Evolutionary conservation across 2,329 filamentous ascomycete genomes (phyloP), one percentile per base, ranked within the genome.

Genomic region (Proliferodiscus dingleyae): DNA sequence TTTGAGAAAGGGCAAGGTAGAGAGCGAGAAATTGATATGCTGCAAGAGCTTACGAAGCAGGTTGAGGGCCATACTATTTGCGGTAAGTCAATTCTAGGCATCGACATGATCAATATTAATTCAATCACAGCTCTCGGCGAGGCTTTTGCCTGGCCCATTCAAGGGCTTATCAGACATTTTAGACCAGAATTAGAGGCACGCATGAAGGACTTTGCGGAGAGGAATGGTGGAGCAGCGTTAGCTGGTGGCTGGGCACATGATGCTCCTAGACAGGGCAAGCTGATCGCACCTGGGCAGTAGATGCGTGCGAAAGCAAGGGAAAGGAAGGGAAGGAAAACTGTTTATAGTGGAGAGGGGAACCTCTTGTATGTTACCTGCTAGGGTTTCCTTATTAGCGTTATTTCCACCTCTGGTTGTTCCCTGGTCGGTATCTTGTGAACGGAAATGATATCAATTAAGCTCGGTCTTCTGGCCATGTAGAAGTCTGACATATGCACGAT

Each of bases 51-150:
- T 59, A 98, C 93, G 53, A 98, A 98, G 79, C 93, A 98, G 73
- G 93, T 98, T 51, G 93, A 98, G 74, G 93, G 93, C 9, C 93
- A 98, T 75, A 97, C 93, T 38, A 98, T 98, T 63, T 98, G 93
- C 71, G 93, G 83, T 86, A 79, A 65, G 81, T 74, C 19, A 37
- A 24, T 5, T 15, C n/a, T n/a, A n/a, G n/a, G n/a, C n/a, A n/a
- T n/a, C n/a, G n/a, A n/a, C n/a, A n/a, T n/a, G n/a, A n/a, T n/a
- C n/a, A n/a, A n/a, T n/a, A n/a, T n/a, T n/a, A n/a, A n/a, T n/a
- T n/a, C n/a, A n/a, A n/a, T n/a, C n/a, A n/a, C n/a, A 87, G 83
- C 91, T 70, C 75, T 98, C 54, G 93, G 93, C 48, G 93, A 98
- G 75, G 93, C 93, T 52, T 98, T 98, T 61, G 90, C 93, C 54